These are phyloP conservation scores for Vickermania ingenoplastis DNA, from an alignment of 208 protist species.

Conservation along the genomic window DNA sequence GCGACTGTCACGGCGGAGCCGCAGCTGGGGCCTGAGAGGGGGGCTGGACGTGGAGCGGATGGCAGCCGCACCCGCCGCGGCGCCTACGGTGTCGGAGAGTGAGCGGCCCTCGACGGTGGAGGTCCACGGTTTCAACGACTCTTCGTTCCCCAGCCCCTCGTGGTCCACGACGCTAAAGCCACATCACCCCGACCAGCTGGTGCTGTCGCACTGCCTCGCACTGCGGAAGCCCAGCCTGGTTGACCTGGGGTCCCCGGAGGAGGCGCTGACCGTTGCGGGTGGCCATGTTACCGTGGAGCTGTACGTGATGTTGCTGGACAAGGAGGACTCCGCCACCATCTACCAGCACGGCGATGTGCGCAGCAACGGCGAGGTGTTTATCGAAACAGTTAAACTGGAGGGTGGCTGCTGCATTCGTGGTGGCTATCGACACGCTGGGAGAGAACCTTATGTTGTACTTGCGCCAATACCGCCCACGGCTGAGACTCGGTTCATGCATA, in stretches of 20 bases:
- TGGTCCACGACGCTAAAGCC: conserved; percentile 22
- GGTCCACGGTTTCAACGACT: conserved; percentile 19
- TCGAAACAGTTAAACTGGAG: conserved; percentile 73
- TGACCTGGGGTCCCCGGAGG: conserved; percentile 65
- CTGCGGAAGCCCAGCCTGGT: conserved; percentile 62
- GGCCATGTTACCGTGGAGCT: conserved; percentile 84
- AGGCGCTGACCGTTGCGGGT: conserved; percentile 37
- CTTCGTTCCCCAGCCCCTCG: conserved; percentile 23
- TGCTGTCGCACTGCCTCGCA: conserved; percentile 34
- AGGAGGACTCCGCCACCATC: conserved; percentile 60
- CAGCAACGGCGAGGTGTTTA: conserved; percentile 83
- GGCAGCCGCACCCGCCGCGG: background rate
- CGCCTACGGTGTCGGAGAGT: background rate
- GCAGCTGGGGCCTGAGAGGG: no score
- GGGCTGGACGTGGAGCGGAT: background rate
- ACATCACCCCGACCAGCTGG: conserved; percentile 11
- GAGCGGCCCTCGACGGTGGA: conserved; percentile 9
- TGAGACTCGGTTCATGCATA: conserved; percentile 62
- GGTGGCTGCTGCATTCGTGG: conserved; percentile 70
- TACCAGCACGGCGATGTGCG: conserved; percentile 86
- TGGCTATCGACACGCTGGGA: conserved; percentile 80
- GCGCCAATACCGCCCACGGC: conserved; percentile 52
- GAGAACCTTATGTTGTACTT: conserved; percentile 63
- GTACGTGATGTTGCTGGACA: conserved; percentile 72
- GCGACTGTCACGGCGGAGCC: background rate